These are phyloP conservation scores for Leishmania aethiopica DNA, from an alignment of 208 protist genomes.

Conservation along the genomic window DNA sequence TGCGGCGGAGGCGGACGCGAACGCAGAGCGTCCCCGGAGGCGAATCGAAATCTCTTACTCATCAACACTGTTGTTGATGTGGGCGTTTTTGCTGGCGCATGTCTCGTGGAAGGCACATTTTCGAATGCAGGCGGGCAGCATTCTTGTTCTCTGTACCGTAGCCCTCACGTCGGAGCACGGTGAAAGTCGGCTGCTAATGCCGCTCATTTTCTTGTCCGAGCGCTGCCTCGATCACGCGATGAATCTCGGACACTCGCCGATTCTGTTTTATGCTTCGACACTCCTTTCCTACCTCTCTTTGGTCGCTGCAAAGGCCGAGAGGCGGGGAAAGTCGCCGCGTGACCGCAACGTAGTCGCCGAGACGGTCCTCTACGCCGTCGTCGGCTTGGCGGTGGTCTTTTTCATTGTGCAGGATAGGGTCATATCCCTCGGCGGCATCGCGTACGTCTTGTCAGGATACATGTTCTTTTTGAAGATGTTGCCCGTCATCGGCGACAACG, in stretches of 20 bases:
- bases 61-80: conserved; percentile 72
- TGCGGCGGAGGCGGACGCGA: background rate
- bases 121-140: conserved; percentile 46
- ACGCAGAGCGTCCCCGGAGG: background rate
- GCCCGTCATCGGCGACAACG: conserved; percentile 69
- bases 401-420: conserved; percentile 71
- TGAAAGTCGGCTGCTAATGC: conserved; percentile 77
- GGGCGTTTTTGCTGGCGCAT: conserved; percentile 52
- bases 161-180: conserved; percentile 72
- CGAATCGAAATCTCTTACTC: conserved; percentile 83
- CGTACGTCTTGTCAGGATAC: conserved; percentile 68
- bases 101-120: conserved; percentile 53
- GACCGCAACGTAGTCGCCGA: conserved; percentile 46
- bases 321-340: conserved; percentile 35
- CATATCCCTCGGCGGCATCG: conserved; percentile 60
- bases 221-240: conserved; percentile 59
- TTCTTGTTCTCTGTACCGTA: conserved; percentile 55
- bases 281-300: conserved; percentile 80
- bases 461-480: conserved; percentile 66
- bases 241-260: conserved; percentile 39
- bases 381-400: conserved; percentile 46
- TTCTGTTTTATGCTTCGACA: conserved; percentile 86
- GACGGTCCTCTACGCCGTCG: conserved; percentile 43
- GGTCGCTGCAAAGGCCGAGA: conserved; percentile 38
- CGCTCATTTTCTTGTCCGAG: conserved; percentile 82